Conservation (phyloP, 768 basidiomycete species). For the Boletus edulis region DNA sequence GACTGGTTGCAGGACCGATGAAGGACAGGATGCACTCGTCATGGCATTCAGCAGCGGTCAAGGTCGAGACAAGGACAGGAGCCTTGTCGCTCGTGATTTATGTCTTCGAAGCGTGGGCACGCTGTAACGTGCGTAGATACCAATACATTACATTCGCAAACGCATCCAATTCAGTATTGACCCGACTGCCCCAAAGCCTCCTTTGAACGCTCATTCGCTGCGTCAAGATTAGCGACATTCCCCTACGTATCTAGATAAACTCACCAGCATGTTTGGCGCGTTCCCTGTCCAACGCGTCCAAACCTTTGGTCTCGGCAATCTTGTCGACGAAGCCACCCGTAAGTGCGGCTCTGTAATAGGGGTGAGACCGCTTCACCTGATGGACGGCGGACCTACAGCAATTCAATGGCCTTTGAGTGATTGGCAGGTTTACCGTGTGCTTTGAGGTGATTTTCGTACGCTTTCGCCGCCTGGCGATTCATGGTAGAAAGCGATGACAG, state of each 20-base stretch:
- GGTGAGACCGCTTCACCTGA: not conserved
- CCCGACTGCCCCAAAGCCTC: slow-evolving; percentile 12
- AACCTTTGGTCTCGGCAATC: slow-evolving; percentile 24
- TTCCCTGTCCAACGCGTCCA: slow-evolving; percentile 20
- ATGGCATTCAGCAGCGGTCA: slow-evolving; percentile 71
- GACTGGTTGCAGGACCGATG: slow-evolving; percentile 64
- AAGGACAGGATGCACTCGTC: slow-evolving; percentile 72
- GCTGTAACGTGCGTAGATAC: slow-evolving; percentile 39
- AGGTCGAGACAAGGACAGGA: slow-evolving; percentile 75
- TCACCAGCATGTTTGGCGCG: slow-evolving; percentile 23
- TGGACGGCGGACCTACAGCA: slow-evolving; percentile 17
- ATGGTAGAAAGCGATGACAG: not conserved
- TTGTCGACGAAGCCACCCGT: slow-evolving; percentile 26
- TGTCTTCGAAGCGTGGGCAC: slow-evolving; percentile 66
- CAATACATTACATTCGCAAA: slow-evolving; percentile 10
- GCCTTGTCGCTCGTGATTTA: slow-evolving; percentile 68
- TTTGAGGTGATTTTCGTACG: slow-evolving; percentile 23
- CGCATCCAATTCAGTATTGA: slow-evolving; percentile 9
- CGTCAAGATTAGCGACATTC: not conserved
- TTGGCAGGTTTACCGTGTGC: slow-evolving; percentile 20
- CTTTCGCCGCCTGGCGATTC: slow-evolving; percentile 27
- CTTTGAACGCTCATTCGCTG: slow-evolving; percentile 15
- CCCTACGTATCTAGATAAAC: not conserved
- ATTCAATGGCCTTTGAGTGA: slow-evolving; percentile 21
- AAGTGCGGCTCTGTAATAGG: slow-evolving; percentile 21